Base-by-base conservation (phyloP, 495 filamentous ascomycete species). In the Rhizodiscina lignyota region DNA sequence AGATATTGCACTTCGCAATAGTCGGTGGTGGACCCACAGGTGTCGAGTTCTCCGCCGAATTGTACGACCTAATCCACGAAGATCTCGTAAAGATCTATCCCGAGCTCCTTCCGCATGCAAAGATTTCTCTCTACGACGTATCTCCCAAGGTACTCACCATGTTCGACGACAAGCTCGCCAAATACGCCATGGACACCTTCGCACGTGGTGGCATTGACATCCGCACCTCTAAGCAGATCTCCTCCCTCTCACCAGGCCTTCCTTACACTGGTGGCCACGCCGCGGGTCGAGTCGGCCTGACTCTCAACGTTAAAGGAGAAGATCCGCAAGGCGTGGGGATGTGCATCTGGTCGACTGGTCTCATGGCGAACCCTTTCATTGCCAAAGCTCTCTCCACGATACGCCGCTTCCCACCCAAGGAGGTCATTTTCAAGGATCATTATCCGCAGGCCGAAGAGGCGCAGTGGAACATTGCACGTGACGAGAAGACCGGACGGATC, bases 11-110 rank as follows among this genome's bases (percentile, higher is more conserved):
- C 52, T 93, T 93, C 45, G 82, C 82, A 23, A 68, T 94, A 34
- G 81, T 93, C 1, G 86, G 86, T 6, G 86, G 83, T 21, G 86
- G 86, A 0, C 84, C 86, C 1, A 94, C 85, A 0, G 86, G 86
- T 2, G 78, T 89, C 37, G 86, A 94, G 47, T 85, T 86, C 43
- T 79, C 80, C 0, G 83, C 80, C 2, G 79, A 87, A 44, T 67
- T 94, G n/a, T 74, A 83, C 54, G 86, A 93, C 47, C 71, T 92
- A 21, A 74, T 92, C 43, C 57, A 64, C 19, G 67, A 79, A 21
- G 84, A 92, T 49, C 64, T 94, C 24, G 48, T 57, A n/a, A 62
- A 55, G 18, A 53, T 86, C 21, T 92, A 92, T 51, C 86, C 86
- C 0, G 61, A 61, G 0, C 61, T 94, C 2, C 48, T 67, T 5